phyloP scores from a whole-genome alignment of 163 green algal species.

The Scenedesmus sp. region DNA sequence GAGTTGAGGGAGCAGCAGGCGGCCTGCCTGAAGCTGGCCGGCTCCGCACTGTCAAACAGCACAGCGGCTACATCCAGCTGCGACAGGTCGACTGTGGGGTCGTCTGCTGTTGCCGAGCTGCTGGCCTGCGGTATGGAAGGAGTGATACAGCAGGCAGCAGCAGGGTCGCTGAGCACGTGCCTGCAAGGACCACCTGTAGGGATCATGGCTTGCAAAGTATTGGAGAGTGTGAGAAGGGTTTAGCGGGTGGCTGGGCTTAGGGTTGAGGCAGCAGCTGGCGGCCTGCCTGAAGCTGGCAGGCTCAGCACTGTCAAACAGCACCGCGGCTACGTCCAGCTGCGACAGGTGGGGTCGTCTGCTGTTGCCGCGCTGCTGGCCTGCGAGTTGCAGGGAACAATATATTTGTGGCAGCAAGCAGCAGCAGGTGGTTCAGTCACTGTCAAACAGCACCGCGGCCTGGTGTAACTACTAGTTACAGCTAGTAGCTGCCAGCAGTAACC shows the following conservation, averaged over 20 bases:
- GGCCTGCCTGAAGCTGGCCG: constrained; percentile 64
- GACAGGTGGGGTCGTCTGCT: background rate
- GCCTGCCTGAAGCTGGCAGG: constrained; percentile 63
- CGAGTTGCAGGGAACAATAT: background rate
- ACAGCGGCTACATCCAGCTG: constrained; percentile 83
- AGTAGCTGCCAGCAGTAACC: background rate
- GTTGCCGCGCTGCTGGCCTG: background rate
- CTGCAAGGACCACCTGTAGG: no score
- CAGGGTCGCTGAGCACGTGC: no score
- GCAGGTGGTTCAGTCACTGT: background rate
- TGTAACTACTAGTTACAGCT: no score
- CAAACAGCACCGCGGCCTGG: no score
- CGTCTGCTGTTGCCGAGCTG: constrained; percentile 28
- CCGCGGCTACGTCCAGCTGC: constrained; percentile 79
- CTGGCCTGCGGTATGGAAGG: constrained; percentile 19
- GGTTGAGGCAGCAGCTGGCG: background rate
- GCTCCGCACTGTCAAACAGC: constrained; percentile 80
- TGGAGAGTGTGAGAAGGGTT: no score
- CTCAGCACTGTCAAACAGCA: constrained; percentile 65
- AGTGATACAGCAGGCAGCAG: background rate
- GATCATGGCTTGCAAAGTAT: no score
- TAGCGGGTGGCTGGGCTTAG: background rate
- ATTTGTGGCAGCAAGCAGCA: background rate
- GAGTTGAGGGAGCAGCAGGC: background rate
- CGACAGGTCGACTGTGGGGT: constrained; percentile 31